Evolutionary conservation across 306 rosid species (phyloP).

Genomic region (Cyclanthera cordifolia): DNA sequence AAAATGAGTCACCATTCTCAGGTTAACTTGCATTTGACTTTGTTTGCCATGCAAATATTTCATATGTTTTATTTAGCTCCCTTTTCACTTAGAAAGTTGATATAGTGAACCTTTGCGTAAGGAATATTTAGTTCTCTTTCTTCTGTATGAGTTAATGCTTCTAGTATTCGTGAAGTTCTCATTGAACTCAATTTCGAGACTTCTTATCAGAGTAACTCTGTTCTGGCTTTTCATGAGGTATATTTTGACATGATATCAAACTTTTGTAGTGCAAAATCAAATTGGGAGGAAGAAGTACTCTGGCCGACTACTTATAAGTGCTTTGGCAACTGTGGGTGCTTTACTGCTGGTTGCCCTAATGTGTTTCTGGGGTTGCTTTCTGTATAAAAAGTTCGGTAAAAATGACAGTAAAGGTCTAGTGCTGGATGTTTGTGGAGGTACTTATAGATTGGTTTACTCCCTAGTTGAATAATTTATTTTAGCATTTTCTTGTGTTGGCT

Average conservation of each 20-base stretch:
- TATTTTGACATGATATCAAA: background rate
- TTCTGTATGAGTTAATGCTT: background rate
- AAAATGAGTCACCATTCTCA: conserved; percentile 28
- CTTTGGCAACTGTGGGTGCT: conserved; percentile 96
- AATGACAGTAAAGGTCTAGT: conserved; percentile 53
- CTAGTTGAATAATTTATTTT: background rate
- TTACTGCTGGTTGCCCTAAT: conserved; percentile 95
- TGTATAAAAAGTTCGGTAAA: conserved; percentile 84
- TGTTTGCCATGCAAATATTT: background rate
- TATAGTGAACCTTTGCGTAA: background rate
- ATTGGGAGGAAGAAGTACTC: conserved; percentile 69
- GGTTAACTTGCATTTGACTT: conserved; percentile 28
- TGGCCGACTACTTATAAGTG: conserved; percentile 88
- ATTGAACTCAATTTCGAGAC: background rate
- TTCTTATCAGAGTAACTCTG: conserved; percentile 1
- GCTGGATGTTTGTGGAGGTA: conserved; percentile 82
- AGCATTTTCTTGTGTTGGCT: conserved; percentile 15
- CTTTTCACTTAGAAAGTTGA: background rate
- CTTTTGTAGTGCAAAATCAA: conserved; percentile 45
- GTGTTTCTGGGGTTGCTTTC: conserved; percentile 99
- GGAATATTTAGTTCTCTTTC: background rate
- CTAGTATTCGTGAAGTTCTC: conserved; percentile 6
- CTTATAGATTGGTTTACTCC: conserved; percentile 11
- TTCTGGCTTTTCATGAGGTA: background rate
- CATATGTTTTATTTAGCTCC: conserved; percentile 1